Percentiles rank a stretch among this genome's conserved stretches.
phyloP scores from a whole-genome alignment of 1,284 basidiomycete species.

The Vanrija pseudolonga region DNA sequence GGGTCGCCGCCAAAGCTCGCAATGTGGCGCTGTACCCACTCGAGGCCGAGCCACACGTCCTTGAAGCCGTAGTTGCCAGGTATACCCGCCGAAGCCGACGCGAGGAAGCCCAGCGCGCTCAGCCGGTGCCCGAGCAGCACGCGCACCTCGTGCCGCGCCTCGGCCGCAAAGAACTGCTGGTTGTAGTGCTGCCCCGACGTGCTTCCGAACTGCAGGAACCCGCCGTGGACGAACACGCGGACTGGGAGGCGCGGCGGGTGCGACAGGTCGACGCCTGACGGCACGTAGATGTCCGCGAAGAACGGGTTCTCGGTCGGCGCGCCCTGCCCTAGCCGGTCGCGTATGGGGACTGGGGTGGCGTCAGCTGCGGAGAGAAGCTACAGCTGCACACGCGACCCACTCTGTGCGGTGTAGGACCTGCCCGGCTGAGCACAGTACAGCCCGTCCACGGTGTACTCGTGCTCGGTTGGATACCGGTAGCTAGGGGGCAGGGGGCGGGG shows the following conservation, averaged over 20 bases:
- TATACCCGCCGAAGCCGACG: conserved; percentile 57
- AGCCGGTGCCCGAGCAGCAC: conserved; percentile 49
- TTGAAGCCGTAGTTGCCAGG: conserved; percentile 72
- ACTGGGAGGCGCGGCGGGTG: conserved; percentile 52
- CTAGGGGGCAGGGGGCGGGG: conserved; percentile 57
- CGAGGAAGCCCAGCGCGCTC: conserved; percentile 69
- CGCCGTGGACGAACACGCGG: conserved; percentile 71
- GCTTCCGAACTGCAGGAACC: conserved; percentile 74
- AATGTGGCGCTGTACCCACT: conserved; percentile 63
- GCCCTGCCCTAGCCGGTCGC: conserved; percentile 54
- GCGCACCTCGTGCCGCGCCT: conserved; percentile 63
- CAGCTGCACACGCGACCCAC: conserved; percentile 49
- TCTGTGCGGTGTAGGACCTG: conserved; percentile 32
- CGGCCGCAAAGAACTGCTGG: conserved; percentile 65
- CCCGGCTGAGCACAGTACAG: conserved; percentile 43
- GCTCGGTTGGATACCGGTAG: conserved; percentile 58
- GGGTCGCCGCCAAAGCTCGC: conserved; percentile 54
- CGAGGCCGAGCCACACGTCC: conserved; percentile 64
- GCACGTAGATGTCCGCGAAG: conserved; percentile 66
- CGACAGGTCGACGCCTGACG: conserved; percentile 50
- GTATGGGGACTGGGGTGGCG: conserved; percentile 15
- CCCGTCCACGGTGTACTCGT: conserved; percentile 61
- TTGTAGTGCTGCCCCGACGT: conserved; percentile 53
- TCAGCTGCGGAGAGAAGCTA: background rate
- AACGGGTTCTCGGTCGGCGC: conserved; percentile 69